Base-by-base conservation (phyloP, 768 basidiomycete species). In the Agrocybe praecox region DNA sequence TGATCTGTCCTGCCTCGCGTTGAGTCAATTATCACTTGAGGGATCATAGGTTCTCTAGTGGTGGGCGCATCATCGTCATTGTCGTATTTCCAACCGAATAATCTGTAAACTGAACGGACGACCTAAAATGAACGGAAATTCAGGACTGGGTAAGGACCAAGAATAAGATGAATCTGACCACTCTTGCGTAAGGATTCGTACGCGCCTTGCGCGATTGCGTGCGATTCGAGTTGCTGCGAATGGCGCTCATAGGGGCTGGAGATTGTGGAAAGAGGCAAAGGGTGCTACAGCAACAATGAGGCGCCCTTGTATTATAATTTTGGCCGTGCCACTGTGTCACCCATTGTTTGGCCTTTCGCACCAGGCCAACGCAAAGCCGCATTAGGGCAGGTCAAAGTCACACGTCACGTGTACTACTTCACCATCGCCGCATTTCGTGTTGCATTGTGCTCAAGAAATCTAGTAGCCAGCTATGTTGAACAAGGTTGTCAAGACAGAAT, bases 401-500 rank as follows among this genome's bases (percentile, higher is more conserved):
- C 2, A 2, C 5, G 49, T 65, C 76, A 76, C 72, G 72, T 76
- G 74, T 62, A 46, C 5, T 17, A 12, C 33, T 52, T 55, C 44
- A 12, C 34, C 52, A 56, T 66, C 66, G 65, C 69, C 70, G 64
- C 62, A 56, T 67, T 42, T 44, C 52, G 49, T 64, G 40, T 48
- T 42, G 42, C 42, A 18, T 19, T 40, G 34, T 47, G 23, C 32
- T 48, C 32, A 55, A 47, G 52, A 57, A 53, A 23, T 49, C 56
- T 46, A 74, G 70, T 59, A 82, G 23, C 50, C 56, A 52, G 74
- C 71, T 59, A 82, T 83, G 82, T 81, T 84, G 49, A 69, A 72
- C 59, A 81, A 80, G 68, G 68, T 77, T 56, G 71, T 79, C 53
- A 69, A 76, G 66, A 85, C 89, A 40, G 86, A 87, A 22, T 96